These are phyloP conservation scores for Ascodesmis nigricans DNA, from an alignment of 495 filamentous ascomycete species.

Conservation along the genomic window DNA sequence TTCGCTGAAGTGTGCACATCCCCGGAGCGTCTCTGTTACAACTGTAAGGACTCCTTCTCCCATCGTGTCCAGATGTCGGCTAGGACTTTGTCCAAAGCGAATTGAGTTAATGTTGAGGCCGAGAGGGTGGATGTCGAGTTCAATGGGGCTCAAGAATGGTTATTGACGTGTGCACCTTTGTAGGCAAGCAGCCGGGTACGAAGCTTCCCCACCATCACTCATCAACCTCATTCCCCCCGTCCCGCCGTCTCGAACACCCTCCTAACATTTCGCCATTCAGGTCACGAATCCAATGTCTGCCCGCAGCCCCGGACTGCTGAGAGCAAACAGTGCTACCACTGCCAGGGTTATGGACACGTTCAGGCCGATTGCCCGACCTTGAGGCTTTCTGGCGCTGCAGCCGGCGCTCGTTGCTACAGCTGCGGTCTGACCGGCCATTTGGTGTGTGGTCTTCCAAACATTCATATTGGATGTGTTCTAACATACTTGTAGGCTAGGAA, in stretches of 20 bases:
- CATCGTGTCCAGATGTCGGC: no score
- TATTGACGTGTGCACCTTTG: conserved; percentile 12
- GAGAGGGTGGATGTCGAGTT: no score
- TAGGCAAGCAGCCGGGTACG: conserved; percentile 70
- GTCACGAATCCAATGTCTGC: conserved; percentile 95
- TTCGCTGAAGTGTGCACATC: conserved; percentile 97
- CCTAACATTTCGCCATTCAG: conserved; percentile 35
- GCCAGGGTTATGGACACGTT: conserved; percentile 93
- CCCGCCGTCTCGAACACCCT: conserved; percentile 24
- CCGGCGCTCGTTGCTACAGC: conserved; percentile 80
- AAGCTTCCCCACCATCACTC: conserved; percentile 9
- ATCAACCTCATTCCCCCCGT: conserved; percentile 9
- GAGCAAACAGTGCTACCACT: conserved; percentile 99
- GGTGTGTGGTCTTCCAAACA: conserved; percentile 23
- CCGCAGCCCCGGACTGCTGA: conserved; percentile 91
- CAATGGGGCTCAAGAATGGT: no score
- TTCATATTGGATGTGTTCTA: neutral
- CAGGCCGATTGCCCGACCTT: conserved; percentile 98
- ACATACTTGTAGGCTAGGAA: conserved; percentile 36
- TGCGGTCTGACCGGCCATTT: conserved; percentile 85
- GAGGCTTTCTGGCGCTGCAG: conserved; percentile 52
- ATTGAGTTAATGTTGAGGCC: no score
- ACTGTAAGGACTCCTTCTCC: no score
- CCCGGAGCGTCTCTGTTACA: conserved; percentile 95
- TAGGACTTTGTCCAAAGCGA: no score